phyloP scores from a whole-genome alignment of 305 asterid genomes.

The Petunia hybrid region DNA sequence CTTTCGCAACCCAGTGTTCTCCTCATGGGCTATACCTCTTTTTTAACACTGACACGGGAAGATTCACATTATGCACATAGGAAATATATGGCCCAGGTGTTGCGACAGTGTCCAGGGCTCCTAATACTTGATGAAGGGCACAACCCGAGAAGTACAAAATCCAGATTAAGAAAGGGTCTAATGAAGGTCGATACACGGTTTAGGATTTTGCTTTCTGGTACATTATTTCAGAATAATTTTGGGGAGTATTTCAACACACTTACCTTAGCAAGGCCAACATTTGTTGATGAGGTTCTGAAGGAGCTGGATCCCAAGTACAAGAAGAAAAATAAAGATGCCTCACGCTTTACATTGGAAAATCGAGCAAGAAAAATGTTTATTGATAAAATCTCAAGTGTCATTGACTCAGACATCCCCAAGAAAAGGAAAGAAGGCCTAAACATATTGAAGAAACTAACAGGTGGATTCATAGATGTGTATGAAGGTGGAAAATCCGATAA shows the following conservation, averaged over 20 bases:
- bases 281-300: slow-evolving; percentile 82
- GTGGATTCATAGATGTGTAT: slow-evolving; percentile 82
- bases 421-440: slow-evolving; percentile 79
- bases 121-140: slow-evolving; percentile 95
- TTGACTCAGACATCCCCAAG: slow-evolving; percentile 67
- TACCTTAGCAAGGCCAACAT: slow-evolving; percentile 76
- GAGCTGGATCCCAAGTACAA: slow-evolving; percentile 90
- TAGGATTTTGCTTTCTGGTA: slow-evolving; percentile 85
- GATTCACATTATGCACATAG: slow-evolving; percentile 93
- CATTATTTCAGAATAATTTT: slow-evolving; percentile 90
- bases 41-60: slow-evolving; percentile 84
- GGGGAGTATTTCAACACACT: slow-evolving; percentile 99
- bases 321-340: slow-evolving; percentile 65
- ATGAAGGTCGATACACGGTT: slow-evolving; percentile 93
- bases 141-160: slow-evolving; percentile 96
- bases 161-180: slow-evolving; percentile 85
- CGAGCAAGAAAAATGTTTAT: slow-evolving; percentile 84
- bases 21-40: slow-evolving; percentile 97
- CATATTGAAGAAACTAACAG: slow-evolving; percentile 71
- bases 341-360: slow-evolving; percentile 74
- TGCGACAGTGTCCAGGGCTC: slow-evolving; percentile 90
- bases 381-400: slow-evolving; percentile 76
- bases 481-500: slow-evolving; percentile 82
- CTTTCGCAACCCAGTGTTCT: slow-evolving; percentile 91
- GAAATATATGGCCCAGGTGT: slow-evolving; percentile 91